phyloP scores from a whole-genome alignment of 257 asterid species.

The Solanum sejunctum region DNA sequence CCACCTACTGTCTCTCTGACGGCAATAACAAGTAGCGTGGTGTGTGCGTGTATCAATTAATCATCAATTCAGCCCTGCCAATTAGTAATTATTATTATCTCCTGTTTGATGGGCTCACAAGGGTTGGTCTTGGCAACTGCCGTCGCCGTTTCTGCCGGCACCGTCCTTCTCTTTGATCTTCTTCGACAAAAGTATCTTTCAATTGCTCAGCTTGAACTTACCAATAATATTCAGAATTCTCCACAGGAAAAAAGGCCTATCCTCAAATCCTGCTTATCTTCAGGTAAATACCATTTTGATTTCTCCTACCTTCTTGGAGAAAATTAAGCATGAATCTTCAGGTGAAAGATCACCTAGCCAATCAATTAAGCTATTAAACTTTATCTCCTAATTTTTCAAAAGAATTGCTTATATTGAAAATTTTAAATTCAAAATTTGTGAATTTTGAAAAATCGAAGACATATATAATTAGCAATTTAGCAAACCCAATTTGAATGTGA shows the following conservation, averaged over 20 bases:
- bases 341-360: no score
- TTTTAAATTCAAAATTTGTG: no score
- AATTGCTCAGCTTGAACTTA: background rate
- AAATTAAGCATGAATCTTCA: no score
- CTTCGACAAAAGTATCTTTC: slow-evolving; percentile 25
- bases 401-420: no score
- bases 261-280: slow-evolving; percentile 45
- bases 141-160: slow-evolving; percentile 76
- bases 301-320: background rate
- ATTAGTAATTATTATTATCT: slow-evolving; percentile 11
- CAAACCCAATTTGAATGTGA: background rate
- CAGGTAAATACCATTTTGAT: slow-evolving; percentile 32
- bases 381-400: no score
- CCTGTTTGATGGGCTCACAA: slow-evolving; percentile 42
- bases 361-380: no score
- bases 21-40: background rate
- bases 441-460: background rate
- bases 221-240: background rate
- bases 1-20: background rate
- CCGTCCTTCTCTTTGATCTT: slow-evolving; percentile 49
- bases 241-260: background rate
- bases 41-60: background rate
- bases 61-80: background rate
- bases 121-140: slow-evolving; percentile 72
- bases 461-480: background rate